Percentiles rank a stretch among this genome's conserved stretches.
Evolutionary conservation across 2,329 filamentous ascomycete species (phyloP).

Genomic region (Bipolaris zeicola): DNA sequence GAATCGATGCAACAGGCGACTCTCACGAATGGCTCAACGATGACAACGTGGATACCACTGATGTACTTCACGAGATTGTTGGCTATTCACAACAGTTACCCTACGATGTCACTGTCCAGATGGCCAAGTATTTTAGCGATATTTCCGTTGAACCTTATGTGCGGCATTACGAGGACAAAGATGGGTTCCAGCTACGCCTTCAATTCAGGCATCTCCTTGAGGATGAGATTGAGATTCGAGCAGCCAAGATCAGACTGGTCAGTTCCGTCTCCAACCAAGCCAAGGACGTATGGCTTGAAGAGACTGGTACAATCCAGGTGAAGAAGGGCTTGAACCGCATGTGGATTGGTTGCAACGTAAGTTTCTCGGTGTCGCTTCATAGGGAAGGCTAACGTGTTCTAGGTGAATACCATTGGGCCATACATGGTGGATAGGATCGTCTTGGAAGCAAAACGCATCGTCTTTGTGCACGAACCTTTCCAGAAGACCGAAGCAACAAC

Average conservation of each 20-base stretch:
- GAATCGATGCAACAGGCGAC: conserved; percentile 13
- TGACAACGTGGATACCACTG: conserved; percentile 46
- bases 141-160: conserved; percentile 72
- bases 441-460: conserved; percentile 67
- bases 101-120: conserved; percentile 68
- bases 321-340: conserved; percentile 61
- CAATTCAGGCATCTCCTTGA: conserved; percentile 73
- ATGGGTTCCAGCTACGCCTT: conserved; percentile 75
- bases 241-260: conserved; percentile 67
- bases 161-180: conserved; percentile 70
- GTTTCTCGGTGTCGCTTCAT: conserved; percentile 7
- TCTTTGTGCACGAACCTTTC: conserved; percentile 69
- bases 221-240: conserved; percentile 70
- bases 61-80: conserved; percentile 53
- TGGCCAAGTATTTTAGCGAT: conserved; percentile 75
- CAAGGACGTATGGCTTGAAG: conserved; percentile 71
- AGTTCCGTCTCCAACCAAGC: conserved; percentile 60
- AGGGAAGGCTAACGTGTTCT: conserved; percentile 33
- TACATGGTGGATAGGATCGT: conserved; percentile 77
- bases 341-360: conserved; percentile 55
- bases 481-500: conserved; percentile 55
- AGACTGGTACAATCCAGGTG: conserved; percentile 54
- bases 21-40: conserved; percentile 46
- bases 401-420: conserved; percentile 71
- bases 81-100: conserved; percentile 57